Percentiles rank a stretch among this genome's conserved stretches.
Conservation (phyloP, 495 filamentous ascomycete genomes). For the Xylaria grammica region DNA sequence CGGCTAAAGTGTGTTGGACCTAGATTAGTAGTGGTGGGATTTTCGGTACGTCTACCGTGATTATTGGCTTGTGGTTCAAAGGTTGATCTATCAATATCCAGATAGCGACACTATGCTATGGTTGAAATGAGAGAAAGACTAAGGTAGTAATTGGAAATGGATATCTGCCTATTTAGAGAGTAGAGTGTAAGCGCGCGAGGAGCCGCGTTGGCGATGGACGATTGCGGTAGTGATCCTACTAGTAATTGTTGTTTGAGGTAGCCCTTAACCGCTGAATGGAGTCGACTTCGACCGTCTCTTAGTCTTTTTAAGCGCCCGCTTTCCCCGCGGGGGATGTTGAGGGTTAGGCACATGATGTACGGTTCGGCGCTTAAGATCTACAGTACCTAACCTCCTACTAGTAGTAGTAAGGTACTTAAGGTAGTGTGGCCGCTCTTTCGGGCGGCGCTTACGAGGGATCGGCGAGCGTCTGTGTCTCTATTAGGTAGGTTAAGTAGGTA, state of each 20-base stretch:
- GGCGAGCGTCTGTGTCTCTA: too few relatives aligned
- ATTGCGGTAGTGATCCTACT: conserved; percentile 4
- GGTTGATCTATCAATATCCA: conserved; percentile 6
- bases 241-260: neutral
- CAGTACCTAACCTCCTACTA: too few relatives aligned
- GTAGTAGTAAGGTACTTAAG: neutral
- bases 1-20: conserved; percentile 19
- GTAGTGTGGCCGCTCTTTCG: neutral
- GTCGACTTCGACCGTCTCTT: neutral
- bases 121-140: neutral
- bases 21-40: too few relatives aligned
- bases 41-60: too few relatives aligned
- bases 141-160: conserved; percentile 5
- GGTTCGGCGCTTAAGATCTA: conserved; percentile 13
- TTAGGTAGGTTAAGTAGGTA: too few relatives aligned
- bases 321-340: neutral
- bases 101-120: neutral
- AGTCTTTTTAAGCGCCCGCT: conserved; percentile 7
- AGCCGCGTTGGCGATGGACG: neutral
- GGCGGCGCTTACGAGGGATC: conserved; percentile 5
- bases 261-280: neutral
- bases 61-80: too few relatives aligned
- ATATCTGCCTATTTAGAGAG: neutral
- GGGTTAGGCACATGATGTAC: neutral
- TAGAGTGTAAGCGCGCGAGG: neutral